A percentile compares a stretch with the other conserved stretches of the same genome.
Conservation (phyloP, 2,329 filamentous ascomycete species). For the Akanthomyces lecanii region DNA sequence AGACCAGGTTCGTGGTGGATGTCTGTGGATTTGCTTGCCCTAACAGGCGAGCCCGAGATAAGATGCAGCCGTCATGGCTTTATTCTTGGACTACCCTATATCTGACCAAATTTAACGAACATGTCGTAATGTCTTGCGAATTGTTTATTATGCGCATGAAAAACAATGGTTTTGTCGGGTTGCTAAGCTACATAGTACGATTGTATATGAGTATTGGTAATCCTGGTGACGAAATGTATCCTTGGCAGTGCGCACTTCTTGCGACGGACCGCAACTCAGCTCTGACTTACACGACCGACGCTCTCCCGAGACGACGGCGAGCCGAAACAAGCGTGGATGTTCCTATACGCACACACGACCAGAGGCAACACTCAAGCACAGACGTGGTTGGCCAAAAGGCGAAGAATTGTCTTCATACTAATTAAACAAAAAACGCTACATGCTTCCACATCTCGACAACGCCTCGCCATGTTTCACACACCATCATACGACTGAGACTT, state of each 20-base stretch:
- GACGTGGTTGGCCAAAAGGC: not conserved
- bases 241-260: too few species aligned
- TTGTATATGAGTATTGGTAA: too few species aligned
- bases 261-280: not conserved
- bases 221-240: too few species aligned
- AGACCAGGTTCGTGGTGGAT: constrained; percentile 4
- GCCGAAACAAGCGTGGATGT: not conserved
- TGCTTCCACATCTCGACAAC: not conserved
- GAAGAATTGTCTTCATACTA: too few species aligned
- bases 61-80: not conserved
- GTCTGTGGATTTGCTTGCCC: constrained; percentile 10
- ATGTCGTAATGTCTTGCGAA: not conserved
- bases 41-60: constrained; percentile 8
- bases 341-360: not conserved
- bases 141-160: constrained; percentile 5
- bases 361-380: not conserved
- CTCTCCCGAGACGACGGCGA: not conserved
- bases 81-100: constrained; percentile 7
- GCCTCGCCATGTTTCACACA: not conserved
- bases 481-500: not conserved
- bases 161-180: not conserved
- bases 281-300: not conserved
- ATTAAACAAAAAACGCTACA: not conserved
- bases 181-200: too few species aligned
- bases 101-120: not conserved